Evolutionary conservation across 2,329 filamentous ascomycete species (phyloP).

Genomic region (Monosporascus ibericus): DNA sequence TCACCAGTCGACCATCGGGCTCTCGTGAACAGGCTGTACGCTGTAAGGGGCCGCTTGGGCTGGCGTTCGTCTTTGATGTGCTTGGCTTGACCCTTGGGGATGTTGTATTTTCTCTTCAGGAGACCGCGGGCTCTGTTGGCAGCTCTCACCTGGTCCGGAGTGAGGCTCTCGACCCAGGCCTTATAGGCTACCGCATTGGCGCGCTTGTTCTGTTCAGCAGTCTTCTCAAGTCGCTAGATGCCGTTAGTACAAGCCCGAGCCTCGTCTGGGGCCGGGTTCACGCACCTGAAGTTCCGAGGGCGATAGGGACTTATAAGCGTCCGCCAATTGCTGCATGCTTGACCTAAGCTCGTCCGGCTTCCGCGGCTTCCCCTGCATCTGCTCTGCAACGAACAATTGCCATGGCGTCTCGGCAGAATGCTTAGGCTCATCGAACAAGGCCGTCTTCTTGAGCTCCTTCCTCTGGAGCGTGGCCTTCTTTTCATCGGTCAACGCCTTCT

Average conservation of each 20-base stretch:
- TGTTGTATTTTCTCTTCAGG: constrained; percentile 31
- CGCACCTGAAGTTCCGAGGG: constrained; percentile 38
- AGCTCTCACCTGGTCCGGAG: constrained; percentile 31
- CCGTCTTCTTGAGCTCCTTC: constrained; percentile 30
- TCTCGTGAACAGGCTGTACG: constrained; percentile 34
- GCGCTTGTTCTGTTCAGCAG: constrained; percentile 32
- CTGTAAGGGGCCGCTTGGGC: constrained; percentile 31
- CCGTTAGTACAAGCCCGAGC: constrained; percentile 5
- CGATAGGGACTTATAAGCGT: constrained; percentile 34
- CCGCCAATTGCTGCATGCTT: constrained; percentile 22
- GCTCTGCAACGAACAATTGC: constrained; percentile 31
- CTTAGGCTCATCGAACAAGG: constrained; percentile 35
- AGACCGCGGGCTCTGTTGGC: constrained; percentile 43
- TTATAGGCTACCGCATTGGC: constrained; percentile 34
- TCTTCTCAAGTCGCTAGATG: constrained; percentile 30
- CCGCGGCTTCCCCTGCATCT: constrained; percentile 16
- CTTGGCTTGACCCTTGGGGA: constrained; percentile 17
- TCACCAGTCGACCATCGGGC: constrained; percentile 29
- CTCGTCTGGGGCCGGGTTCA: constrained; percentile 1
- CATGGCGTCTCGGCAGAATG: constrained; percentile 27
- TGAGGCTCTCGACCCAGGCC: constrained; percentile 42
- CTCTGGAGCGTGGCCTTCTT: constrained; percentile 25
- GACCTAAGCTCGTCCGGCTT: constrained; percentile 5
- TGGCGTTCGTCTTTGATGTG: constrained; percentile 40
- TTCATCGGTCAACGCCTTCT: constrained; percentile 32